Conservation (phyloP, 78 protist genomes). For the Dictyostelium discoideum region DNA sequence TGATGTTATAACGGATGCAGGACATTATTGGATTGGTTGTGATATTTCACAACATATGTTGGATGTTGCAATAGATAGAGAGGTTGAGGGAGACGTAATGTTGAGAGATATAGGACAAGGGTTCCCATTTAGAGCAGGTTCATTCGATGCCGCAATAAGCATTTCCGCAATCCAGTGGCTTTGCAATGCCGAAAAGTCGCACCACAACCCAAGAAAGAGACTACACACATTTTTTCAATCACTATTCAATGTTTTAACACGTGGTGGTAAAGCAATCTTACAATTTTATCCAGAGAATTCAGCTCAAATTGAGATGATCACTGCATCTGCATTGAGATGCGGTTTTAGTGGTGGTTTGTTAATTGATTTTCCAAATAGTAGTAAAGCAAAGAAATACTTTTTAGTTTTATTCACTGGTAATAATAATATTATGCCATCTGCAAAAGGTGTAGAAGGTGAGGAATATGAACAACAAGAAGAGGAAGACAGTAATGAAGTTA, state of each 20-base stretch:
- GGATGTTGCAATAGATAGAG: slow-evolving; percentile 79
- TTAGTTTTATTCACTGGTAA: slow-evolving; percentile 74
- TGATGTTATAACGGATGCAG: slow-evolving; percentile 89
- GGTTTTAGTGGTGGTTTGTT: slow-evolving; percentile 98
- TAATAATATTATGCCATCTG: slow-evolving; percentile 38
- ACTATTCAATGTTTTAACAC: slow-evolving; percentile 82
- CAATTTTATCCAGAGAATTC: slow-evolving; percentile 95
- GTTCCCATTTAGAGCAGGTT: slow-evolving; percentile 90
- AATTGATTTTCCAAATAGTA: slow-evolving; percentile 97
- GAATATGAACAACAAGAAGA: not conserved
- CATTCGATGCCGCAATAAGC: slow-evolving; percentile 93
- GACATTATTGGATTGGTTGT: slow-evolving; percentile 95
- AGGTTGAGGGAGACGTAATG: slow-evolving; percentile 90
- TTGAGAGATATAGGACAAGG: slow-evolving; percentile 96
- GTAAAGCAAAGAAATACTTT: slow-evolving; percentile 95
- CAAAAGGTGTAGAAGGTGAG: slow-evolving; percentile 63
- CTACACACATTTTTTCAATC: slow-evolving; percentile 91
- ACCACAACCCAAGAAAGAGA: slow-evolving; percentile 89
- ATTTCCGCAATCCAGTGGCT: slow-evolving; percentile 98
- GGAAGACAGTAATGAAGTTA: slow-evolving; percentile 28
- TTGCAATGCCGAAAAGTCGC: slow-evolving; percentile 93
- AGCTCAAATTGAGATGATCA: slow-evolving; percentile 91
- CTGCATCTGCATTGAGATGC: slow-evolving; percentile 87
- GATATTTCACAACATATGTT: slow-evolving; percentile 94
- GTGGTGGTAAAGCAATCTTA: slow-evolving; percentile 84